Base-by-base conservation (phyloP, 2,329 filamentous ascomycete species). In the Monosporascus sp. region DNA sequence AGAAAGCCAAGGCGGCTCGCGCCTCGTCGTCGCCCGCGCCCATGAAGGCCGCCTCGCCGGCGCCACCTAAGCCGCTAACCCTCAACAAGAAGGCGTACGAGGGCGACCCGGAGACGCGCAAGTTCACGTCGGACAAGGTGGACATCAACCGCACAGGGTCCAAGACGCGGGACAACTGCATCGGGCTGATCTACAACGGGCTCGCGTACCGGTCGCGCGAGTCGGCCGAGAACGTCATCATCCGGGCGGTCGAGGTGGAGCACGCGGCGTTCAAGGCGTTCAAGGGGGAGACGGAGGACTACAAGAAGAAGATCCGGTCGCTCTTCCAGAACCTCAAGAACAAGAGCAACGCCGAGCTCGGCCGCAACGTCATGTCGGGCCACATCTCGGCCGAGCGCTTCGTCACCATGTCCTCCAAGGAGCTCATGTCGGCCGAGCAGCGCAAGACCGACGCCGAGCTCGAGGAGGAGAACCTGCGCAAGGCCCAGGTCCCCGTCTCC, bases 301-400 rank as follows among this genome's bases (percentile, higher is more conserved):
- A 99, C 79, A 87, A 88, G 68, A 80, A 79, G 60, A 97, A 97
- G 78, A 87, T 97, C 64, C 88, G 93, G 61, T 95, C 91, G 20
- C 84, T 99, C 22, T 97, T 91, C 74, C 85, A 92, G 69, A 97
- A 97, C 68, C 83, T 99, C 63, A 97, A 97, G 78, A 91, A 90
- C 76, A 92, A 89, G 74, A 87, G 85, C 58, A 97, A 97, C 74
- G 79, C 82, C 38, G 81, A 84, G 56, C 82, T 99, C 44, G 87
- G 91, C 50, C 78, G 79, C 57, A 84, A 86, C 58, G 89, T 99
- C 60, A 78, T 96, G 66, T 76, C 76, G 4, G 90, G 88, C 55
- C 82, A 88, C 27, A 89, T 97, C 55, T 61, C 80, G 0, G 76
- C 91, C 1, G 81, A 85, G 2, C 78, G 78, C 37, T 95, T 99